phyloP scores from a whole-genome alignment of 2,329 filamentous ascomycete genomes.

The Clonostachys chloroleuca region DNA sequence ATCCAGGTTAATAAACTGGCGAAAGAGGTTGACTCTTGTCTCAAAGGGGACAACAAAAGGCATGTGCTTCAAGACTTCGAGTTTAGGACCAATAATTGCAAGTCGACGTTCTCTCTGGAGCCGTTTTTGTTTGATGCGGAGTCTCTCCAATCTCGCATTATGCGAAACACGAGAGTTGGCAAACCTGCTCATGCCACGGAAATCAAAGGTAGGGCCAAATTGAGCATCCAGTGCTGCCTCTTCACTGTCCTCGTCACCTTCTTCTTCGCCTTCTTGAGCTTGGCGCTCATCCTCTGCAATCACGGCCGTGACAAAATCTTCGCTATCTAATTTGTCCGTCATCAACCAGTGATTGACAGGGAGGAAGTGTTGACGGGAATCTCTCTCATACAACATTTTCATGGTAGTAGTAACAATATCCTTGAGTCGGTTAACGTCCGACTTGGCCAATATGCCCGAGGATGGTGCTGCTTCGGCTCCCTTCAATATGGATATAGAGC shows the following conservation, averaged over 20 bases:
- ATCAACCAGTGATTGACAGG: constrained; percentile 90
- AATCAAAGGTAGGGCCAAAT: constrained; percentile 19
- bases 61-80: constrained; percentile 93
- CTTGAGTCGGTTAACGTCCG: constrained; percentile 71
- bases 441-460: neutral
- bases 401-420: constrained; percentile 75
- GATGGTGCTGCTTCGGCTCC: too few species aligned
- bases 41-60: constrained; percentile 95
- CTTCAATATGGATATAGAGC: constrained; percentile 1
- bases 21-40: constrained; percentile 86
- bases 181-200: constrained; percentile 3
- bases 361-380: constrained; percentile 83
- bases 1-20: constrained; percentile 85
- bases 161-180: constrained; percentile 43
- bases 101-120: constrained; percentile 66
- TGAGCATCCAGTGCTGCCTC: constrained; percentile 17
- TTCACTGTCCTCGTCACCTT: constrained; percentile 25
- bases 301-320: constrained; percentile 79
- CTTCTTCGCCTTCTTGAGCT: constrained; percentile 41
- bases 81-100: constrained; percentile 75
- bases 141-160: constrained; percentile 58
- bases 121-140: constrained; percentile 61
- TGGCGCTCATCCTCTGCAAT: constrained; percentile 84
- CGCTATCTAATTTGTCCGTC: constrained; percentile 83
- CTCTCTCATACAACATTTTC: constrained; percentile 86